Evolutionary conservation across 495 filamentous ascomycete genomes (phyloP), one percentile per base, ranked within the genome.

Genomic region (Pseudomonodictys pantanalensis): DNA sequence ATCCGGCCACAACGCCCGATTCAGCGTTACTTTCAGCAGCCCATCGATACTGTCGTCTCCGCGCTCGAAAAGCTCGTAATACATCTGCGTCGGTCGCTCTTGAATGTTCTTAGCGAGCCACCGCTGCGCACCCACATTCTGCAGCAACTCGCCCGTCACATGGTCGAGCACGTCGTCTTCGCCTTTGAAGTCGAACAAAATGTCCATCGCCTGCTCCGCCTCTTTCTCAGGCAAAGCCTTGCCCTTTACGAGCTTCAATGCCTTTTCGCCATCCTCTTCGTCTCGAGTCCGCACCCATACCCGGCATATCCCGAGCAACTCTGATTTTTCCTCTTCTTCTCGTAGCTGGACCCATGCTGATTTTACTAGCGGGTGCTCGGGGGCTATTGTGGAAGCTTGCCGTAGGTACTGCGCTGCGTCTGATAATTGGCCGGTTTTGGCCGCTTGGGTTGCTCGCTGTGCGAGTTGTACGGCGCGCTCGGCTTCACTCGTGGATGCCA

Each of bases 351-450:
- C 60, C 47, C 84, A 77, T 28, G 78, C 79, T 22, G 71, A 73
- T 72, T 79, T 79, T 52, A 86, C 77, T 56, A 76, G 56, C 20
- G 71, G 50, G 64, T 85, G 78, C 1, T 83, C 75, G 22, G 83
- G 81, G 15, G 81, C 80, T 44, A 88, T 73, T n/a, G 78, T 78
- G 52, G 80, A 75, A 22, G 85, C 85, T 75, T 87, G 81, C 71
- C 81, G 78, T 41, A 88, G 75, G 48, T 79, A 79, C 51, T 82
- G 76, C 33, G 79, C 77, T 5, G 67, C 67, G 30, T 63, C 60
- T 4, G 54, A 32, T 24, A 69, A 52, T 47, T 61, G 54, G 18
- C 62, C 59, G 12, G 50, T 17, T 30, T 60, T 54, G 6, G 58
- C 41, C 39, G 25, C 41, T 30, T 57, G 52, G 25, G 26, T 47